Base-by-base conservation (phyloP, 805 yeast species). In the Metschnikowia aberdeeniae region DNA sequence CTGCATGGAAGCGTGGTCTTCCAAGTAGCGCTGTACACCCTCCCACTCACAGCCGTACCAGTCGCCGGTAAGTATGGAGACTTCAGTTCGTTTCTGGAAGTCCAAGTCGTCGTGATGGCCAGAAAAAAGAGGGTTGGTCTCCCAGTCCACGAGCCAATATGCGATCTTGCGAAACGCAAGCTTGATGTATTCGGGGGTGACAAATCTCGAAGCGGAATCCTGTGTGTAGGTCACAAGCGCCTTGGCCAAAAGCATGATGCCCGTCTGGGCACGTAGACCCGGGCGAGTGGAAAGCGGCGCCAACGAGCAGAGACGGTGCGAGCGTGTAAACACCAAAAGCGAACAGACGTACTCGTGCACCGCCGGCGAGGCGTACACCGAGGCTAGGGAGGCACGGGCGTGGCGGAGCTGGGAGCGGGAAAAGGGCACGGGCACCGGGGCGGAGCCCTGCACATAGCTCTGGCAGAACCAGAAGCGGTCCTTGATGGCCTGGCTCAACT, bases 81-180 rank as follows among this genome's bases (percentile, higher is more conserved):
- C 56, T 36, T 66, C 65, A 8, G 62, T 33, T 24, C 58, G 46
- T 19, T 59, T 56, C 20, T 51, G 50, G 32, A 46, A 43, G n/a
- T 56, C 59, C 8, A 32, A 19, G n/a, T 39, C 29, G 5, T 10
- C 22, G 11, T 39, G 31, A 4, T 43, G 46, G 12, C 30, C 45
- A 11, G 37, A 40, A 38, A 55, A 64, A 6, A 48, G 32, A 10
- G 38, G 22, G 44, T 63, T 61, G 26, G 59, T 52, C 45, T 70
- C 70, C 75, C 75, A 71, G 50, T 68, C 70, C 9, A 71, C 69
- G 13, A 69, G 55, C 76, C 76, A 71, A 58, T 69, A 70, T 20
- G 66, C 72, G 6, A 71, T 52, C 47, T 66, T 66, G 24, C 71
- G 54, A 50, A 60, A 58, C 5, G 74, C 70, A n/a, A 66, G 54